Conservation (phyloP, 2,329 filamentous ascomycete genomes). For the Exophiala oligosperma region DNA sequence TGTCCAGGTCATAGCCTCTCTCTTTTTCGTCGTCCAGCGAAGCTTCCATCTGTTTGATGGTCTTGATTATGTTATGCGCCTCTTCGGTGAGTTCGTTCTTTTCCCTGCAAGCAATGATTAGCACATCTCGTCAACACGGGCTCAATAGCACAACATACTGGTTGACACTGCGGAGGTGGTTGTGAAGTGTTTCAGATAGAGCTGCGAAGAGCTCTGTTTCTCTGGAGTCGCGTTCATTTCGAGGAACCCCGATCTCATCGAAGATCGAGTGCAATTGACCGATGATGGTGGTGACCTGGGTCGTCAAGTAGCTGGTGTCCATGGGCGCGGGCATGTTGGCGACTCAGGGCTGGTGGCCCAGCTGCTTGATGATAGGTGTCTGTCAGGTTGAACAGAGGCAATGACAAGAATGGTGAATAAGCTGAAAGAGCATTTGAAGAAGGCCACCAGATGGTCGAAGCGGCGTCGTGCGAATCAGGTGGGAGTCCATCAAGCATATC, state of each 20-base stretch:
- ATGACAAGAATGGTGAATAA: conserved; percentile 11
- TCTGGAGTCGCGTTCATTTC: conserved; percentile 84
- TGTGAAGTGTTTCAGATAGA: conserved; percentile 86
- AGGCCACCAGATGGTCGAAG: conserved; percentile 23
- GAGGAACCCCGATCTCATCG: conserved; percentile 94
- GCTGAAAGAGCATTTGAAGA: conserved; percentile 9
- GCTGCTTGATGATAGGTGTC: conserved; percentile 10
- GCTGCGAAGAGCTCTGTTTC: conserved; percentile 93
- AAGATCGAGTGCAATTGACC: conserved; percentile 91
- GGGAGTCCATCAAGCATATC: conserved; percentile 2
- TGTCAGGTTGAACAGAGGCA: neutral
- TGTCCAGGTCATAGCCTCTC: conserved; percentile 63
- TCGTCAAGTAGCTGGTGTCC: conserved; percentile 89
- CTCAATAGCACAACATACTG: conserved; percentile 46
- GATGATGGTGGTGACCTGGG: conserved; percentile 94
- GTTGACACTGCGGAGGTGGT: conserved; percentile 81
- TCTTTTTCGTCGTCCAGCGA: conserved; percentile 77
- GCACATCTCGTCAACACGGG: neutral
- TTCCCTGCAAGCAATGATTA: conserved; percentile 54
- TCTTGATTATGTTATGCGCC: conserved; percentile 77
- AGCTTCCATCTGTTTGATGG: conserved; percentile 89
- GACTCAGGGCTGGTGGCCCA: conserved; percentile 21
- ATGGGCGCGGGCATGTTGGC: conserved; percentile 50
- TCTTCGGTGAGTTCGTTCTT: conserved; percentile 91
- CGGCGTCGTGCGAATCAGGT: conserved; percentile 19